phyloP scores from a whole-genome alignment of 345 rosid genomes.

The Citrus glauca region DNA sequence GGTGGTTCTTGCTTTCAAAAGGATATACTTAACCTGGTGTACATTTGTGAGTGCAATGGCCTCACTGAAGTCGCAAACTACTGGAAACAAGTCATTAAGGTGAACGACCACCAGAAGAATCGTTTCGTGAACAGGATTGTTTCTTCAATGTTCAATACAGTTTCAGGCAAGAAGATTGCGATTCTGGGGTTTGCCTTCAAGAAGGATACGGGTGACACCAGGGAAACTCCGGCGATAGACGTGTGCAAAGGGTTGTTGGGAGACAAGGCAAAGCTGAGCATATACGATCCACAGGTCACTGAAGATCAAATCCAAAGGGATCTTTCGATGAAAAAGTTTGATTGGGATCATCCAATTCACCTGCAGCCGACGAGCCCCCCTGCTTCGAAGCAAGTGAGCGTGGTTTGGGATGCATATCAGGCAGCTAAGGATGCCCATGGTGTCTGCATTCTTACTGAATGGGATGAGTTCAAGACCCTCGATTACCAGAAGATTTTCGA shows the following conservation, averaged over 20 bases:
- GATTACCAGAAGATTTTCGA: conserved; percentile 64
- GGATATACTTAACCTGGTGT: conserved; percentile 70
- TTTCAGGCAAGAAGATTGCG: conserved; percentile 69
- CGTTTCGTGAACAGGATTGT: conserved; percentile 71
- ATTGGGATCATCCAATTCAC: conserved; percentile 81
- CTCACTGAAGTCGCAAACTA: conserved; percentile 69
- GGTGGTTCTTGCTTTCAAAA: conserved; percentile 90
- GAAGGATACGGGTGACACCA: conserved; percentile 85
- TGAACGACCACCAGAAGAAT: conserved; percentile 76
- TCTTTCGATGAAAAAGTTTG: conserved; percentile 64
- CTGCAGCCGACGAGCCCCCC: conserved; percentile 67
- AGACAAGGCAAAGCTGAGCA: conserved; percentile 65
- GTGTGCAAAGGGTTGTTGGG: conserved; percentile 77
- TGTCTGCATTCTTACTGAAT: conserved; percentile 72
- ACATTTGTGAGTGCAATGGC: conserved; percentile 81
- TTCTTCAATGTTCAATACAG: conserved; percentile 82
- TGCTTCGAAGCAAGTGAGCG: conserved; percentile 51
- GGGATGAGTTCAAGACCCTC: conserved; percentile 81
- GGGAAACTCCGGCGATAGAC: conserved; percentile 82
- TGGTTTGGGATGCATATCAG: conserved; percentile 66
- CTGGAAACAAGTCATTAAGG: conserved; percentile 81
- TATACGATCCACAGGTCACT: conserved; percentile 75
- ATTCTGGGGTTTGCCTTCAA: conserved; percentile 82
- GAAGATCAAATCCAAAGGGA: conserved; percentile 75
- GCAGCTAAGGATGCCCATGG: conserved; percentile 74